Conservation (phyloP, 2,329 filamentous ascomycete genomes). For the Penicillium sp. region DNA sequence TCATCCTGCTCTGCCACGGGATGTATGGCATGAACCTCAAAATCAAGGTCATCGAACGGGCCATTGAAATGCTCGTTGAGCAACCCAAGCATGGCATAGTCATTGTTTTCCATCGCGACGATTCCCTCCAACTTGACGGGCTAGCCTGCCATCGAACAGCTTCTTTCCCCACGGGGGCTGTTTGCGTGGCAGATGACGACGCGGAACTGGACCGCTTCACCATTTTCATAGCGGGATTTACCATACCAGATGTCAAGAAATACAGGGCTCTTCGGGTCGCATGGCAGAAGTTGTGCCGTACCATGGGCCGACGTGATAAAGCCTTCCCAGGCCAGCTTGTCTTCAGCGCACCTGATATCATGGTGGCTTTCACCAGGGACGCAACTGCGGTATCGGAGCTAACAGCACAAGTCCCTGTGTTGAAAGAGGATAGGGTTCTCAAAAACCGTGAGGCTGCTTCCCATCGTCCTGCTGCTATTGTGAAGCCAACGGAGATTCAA, state of each 20-base stretch:
- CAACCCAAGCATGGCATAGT: conserved; percentile 49
- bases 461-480: conserved; percentile 52
- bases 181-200: conserved; percentile 55
- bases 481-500: conserved; percentile 54
- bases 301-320: conserved; percentile 51
- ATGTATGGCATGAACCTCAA: conserved; percentile 66
- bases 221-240: conserved; percentile 59
- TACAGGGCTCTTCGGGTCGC: conserved; percentile 40
- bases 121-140: conserved; percentile 51
- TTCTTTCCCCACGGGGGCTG: conserved; percentile 54
- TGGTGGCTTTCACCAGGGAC: conserved; percentile 58
- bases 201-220: conserved; percentile 58
- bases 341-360: conserved; percentile 58
- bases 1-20: conserved; percentile 68
- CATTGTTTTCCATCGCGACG: conserved; percentile 63
- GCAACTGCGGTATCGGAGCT: conserved; percentile 55
- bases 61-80: conserved; percentile 56
- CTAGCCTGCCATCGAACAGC: conserved; percentile 57
- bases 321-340: conserved; percentile 47
- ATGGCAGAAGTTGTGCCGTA: conserved; percentile 62
- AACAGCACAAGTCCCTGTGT: conserved; percentile 48
- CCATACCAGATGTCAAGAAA: conserved; percentile 35
- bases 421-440: conserved; percentile 1
- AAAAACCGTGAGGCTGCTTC: conserved; percentile 53
- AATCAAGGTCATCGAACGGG: conserved; percentile 52